phyloP scores from a whole-genome alignment of 306 rosid species.

The Parietaria judaica region DNA sequence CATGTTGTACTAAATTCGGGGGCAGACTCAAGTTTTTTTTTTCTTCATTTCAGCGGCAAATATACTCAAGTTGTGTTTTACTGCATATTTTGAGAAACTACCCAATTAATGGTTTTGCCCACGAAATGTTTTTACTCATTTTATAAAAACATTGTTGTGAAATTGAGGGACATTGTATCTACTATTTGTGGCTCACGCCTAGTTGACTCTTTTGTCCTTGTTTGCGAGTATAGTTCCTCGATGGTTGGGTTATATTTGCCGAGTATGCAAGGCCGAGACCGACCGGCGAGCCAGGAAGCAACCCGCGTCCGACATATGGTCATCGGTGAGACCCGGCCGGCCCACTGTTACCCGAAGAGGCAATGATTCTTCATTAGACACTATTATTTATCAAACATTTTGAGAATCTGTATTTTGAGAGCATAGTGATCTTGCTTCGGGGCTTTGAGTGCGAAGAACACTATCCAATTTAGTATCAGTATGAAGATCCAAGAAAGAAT shows the following conservation, averaged over 20 bases:
- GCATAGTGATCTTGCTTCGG: not conserved
- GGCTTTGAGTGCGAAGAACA: not conserved
- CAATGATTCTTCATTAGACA: conserved; percentile 11
- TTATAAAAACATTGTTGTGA: too few relatives aligned
- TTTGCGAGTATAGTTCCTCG: conserved; percentile 54
- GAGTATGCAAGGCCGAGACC: conserved; percentile 93
- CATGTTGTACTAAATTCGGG: too few relatives aligned
- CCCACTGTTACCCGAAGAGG: conserved; percentile 6
- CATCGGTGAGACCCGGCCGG: conserved; percentile 42
- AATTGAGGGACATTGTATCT: too few relatives aligned
- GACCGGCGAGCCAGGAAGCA: conserved; percentile 27
- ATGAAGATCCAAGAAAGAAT: not conserved
- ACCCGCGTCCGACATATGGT: conserved; percentile 25
- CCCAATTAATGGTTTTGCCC: too few relatives aligned
- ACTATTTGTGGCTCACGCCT: too few relatives aligned
- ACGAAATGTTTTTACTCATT: too few relatives aligned
- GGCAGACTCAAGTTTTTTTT: too few relatives aligned
- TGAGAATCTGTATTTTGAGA: not conserved
- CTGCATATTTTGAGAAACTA: too few relatives aligned
- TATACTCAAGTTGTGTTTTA: too few relatives aligned
- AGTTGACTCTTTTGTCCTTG: conserved; percentile 3
- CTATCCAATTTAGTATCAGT: not conserved
- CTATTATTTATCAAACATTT: not conserved
- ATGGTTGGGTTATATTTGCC: conserved; percentile 98
- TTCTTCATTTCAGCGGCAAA: too few relatives aligned